phyloP scores from a whole-genome alignment of 768 basidiomycete genomes.

The Naganishia onofrii region DNA sequence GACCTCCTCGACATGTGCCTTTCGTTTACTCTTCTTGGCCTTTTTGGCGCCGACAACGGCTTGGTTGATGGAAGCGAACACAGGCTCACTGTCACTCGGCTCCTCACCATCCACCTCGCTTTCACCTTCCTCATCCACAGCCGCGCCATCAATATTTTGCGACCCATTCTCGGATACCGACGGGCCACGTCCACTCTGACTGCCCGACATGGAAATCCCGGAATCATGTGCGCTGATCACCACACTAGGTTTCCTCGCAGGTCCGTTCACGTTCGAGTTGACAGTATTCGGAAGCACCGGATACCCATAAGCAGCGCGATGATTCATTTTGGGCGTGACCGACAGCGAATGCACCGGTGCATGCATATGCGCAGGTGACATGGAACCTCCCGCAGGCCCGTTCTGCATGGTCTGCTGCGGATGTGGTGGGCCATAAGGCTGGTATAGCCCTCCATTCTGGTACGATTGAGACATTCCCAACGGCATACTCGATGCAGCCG shows the following conservation, averaged over 20 bases:
- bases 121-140: not conserved
- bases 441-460: not conserved
- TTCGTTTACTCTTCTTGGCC: constrained; percentile 21
- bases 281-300: not conserved
- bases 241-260: constrained; percentile 5
- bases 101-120: not conserved
- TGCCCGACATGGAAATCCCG: constrained; percentile 6
- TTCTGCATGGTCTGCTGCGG: constrained; percentile 3
- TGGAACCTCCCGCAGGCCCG: not conserved
- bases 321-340: constrained; percentile 16
- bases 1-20: not conserved
- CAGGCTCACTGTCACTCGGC: constrained; percentile 7
- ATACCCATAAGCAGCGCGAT: constrained; percentile 4
- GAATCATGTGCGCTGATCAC: constrained; percentile 7
- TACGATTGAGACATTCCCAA: not conserved
- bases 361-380: constrained; percentile 13
- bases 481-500: not conserved
- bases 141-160: not conserved
- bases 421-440: not conserved
- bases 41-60: not conserved
- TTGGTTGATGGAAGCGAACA: constrained; percentile 18
- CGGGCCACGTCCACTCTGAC: not conserved
- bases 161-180: not conserved
- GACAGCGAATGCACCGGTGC: constrained; percentile 5
- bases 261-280: not conserved